Evolutionary conservation across 805 yeast species (phyloP).

Genomic region (Millerago galiae): DNA sequence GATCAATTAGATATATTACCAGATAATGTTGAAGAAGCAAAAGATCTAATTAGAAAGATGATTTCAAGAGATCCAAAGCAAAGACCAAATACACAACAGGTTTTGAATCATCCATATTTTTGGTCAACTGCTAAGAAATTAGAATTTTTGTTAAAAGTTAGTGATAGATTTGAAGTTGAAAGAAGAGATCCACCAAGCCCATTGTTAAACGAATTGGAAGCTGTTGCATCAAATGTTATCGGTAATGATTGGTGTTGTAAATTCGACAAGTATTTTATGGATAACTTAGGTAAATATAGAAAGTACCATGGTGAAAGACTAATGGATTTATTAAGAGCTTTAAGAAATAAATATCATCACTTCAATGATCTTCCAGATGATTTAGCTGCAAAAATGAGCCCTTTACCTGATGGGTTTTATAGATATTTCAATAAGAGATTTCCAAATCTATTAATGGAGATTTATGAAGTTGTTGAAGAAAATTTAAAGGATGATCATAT

Average conservation of each 20-base stretch:
- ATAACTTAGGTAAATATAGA: constrained; percentile 84
- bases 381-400: constrained; percentile 61
- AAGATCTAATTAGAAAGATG: constrained; percentile 69
- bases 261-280: constrained; percentile 69
- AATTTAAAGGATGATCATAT: constrained; percentile 60
- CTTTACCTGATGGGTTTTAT: constrained; percentile 81
- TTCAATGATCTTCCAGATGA: constrained; percentile 78
- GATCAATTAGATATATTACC: constrained; percentile 18
- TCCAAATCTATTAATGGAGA: constrained; percentile 72
- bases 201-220: constrained; percentile 50
- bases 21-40: constrained; percentile 55
- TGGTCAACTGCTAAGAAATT: constrained; percentile 73
- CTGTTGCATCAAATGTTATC: constrained; percentile 41
- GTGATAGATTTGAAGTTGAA: constrained; percentile 87
- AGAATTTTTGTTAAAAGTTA: constrained; percentile 78
- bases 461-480: constrained; percentile 54
- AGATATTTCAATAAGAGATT: constrained; percentile 66
- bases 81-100: constrained; percentile 65
- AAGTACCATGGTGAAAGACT: constrained; percentile 74
- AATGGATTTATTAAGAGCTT: constrained; percentile 81
- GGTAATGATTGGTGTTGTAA: constrained; percentile 71
- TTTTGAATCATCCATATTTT: constrained; percentile 82
- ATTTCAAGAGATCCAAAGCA: constrained; percentile 54
- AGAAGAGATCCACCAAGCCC: constrained; percentile 72
- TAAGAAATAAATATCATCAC: constrained; percentile 92